Conservation (phyloP, 192 early-diverging fungal species). For the Coemansia sp. region DNA sequence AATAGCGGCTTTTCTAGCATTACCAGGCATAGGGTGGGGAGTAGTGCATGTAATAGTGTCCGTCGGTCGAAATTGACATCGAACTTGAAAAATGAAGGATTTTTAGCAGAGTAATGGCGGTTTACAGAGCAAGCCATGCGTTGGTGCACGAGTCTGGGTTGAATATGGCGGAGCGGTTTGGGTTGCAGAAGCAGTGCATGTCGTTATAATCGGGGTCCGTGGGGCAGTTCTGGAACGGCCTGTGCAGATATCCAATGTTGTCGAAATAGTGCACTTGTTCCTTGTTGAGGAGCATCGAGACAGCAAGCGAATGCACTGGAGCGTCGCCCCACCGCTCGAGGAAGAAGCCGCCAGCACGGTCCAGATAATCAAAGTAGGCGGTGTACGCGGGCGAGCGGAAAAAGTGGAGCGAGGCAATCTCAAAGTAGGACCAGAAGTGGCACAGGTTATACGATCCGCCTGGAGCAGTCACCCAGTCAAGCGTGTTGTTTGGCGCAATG, state of each 20-base stretch:
- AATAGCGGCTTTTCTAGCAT: too few relatives aligned
- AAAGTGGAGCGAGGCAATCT: slow-evolving; percentile 64
- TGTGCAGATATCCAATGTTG: slow-evolving; percentile 60
- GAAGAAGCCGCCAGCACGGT: slow-evolving; percentile 60
- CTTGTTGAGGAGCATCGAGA: slow-evolving; percentile 57
- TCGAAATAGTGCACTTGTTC: slow-evolving; percentile 67
- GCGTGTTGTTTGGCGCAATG: slow-evolving; percentile 46
- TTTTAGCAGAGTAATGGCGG: neutral
- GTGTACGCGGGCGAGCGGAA: slow-evolving; percentile 59
- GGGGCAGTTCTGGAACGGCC: slow-evolving; percentile 48
- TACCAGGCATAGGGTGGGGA: too few relatives aligned
- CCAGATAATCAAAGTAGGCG: slow-evolving; percentile 59
- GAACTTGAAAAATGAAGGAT: too few relatives aligned
- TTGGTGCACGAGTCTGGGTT: slow-evolving; percentile 35
- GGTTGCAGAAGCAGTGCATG: slow-evolving; percentile 39
- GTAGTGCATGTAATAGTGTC: neutral
- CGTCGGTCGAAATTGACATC: neutral
- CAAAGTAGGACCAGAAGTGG: slow-evolving; percentile 87
- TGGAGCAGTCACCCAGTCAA: slow-evolving; percentile 46
- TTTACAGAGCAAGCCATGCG: slow-evolving; percentile 29
- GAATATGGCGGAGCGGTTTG: slow-evolving; percentile 26
- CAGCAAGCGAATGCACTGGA: slow-evolving; percentile 65
- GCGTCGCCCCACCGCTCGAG: slow-evolving; percentile 21
- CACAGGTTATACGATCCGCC: slow-evolving; percentile 64
- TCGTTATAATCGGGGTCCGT: slow-evolving; percentile 57